Base-by-base conservation (phyloP, 805 yeast species). In the Nadsonia fulvescens region DNA sequence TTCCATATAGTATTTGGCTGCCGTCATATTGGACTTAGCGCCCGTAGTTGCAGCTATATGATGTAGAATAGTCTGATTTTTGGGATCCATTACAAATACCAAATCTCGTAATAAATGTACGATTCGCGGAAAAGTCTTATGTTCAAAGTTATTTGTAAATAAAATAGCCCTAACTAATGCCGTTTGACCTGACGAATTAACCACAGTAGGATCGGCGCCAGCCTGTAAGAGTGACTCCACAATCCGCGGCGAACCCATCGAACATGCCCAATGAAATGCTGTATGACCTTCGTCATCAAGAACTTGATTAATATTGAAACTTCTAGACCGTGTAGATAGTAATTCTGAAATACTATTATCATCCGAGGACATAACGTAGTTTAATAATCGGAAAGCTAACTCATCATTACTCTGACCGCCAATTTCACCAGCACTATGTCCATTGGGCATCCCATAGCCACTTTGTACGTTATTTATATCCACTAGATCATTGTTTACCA, bases 251-350 rank as follows among this genome's bases (percentile, higher is more conserved):
- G 73, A 78, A 3, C 96, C 98, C 66, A 89, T 81, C 1, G 96
- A 76, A 33, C 95, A 81, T 0, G 96, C 93, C 95, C 96, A 89
- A 50, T 89, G 98, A 38, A 89, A 70, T 2, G 93, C 75, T 0
- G 94, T 77, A 44, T 89, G 91, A 2, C 93, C 91, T 43, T 89
- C 95, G 32, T 78, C 83, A 46, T 89, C 98, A 14, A 89, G 78
- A 4, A 81, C 70, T 28, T 75, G 78, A 53, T 72, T 64, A 33
- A 77, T 62, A 36, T 76, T 67, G 39, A 75, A 71, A 28, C 65
- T 73, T 13, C 61, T 56, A 2, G 76, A 70, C 1, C 79, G 73
- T 36, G 67, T 59, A 19, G 62, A 53, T 9, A 78, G 53, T 40
- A 76, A 70, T 13, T 62, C 66, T 1, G 92, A 92, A 14, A 76